Conservation (phyloP, 2,329 filamentous ascomycete species). For the Phaeomoniella chlamydospora region DNA sequence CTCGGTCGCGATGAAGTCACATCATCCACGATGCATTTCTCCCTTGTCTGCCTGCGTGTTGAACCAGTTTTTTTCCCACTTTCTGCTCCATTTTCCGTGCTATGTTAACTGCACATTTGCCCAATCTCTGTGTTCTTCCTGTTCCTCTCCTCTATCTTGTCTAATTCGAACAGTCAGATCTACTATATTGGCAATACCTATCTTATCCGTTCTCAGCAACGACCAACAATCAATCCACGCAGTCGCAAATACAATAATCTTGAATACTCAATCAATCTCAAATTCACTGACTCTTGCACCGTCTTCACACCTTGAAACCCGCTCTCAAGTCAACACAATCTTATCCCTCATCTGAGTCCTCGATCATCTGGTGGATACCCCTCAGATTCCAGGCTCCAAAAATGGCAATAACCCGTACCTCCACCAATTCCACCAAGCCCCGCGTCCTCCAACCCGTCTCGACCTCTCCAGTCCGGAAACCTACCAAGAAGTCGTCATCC, state of each 20-base stretch:
- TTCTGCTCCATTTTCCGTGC: no score
- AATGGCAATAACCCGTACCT: conserved; percentile 16
- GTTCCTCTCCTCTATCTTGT: not conserved
- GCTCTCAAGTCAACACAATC: conserved; percentile 1
- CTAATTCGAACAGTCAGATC: not conserved
- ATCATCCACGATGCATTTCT: no score
- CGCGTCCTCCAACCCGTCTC: conserved; percentile 10
- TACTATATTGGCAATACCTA: not conserved
- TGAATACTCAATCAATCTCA: no score
- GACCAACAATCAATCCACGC: not conserved
- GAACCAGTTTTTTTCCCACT: no score
- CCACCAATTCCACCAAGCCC: conserved; percentile 14
- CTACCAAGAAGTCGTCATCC: conserved; percentile 6
- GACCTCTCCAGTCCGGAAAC: conserved; percentile 10
- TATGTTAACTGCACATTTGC: no score
- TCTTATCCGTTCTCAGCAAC: not conserved
- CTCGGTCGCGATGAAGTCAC: no score
- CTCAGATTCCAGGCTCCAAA: no score
- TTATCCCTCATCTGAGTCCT: no score
- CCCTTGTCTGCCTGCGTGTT: no score
- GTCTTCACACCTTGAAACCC: not conserved
- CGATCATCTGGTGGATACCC: no score
- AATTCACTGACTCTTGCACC: not conserved
- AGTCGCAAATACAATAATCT: no score
- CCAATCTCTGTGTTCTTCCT: no score